Evolutionary conservation across 2,329 filamentous ascomycete genomes (phyloP), one percentile per base, ranked within the genome.

Genomic region (Sarocladium oryzae): DNA sequence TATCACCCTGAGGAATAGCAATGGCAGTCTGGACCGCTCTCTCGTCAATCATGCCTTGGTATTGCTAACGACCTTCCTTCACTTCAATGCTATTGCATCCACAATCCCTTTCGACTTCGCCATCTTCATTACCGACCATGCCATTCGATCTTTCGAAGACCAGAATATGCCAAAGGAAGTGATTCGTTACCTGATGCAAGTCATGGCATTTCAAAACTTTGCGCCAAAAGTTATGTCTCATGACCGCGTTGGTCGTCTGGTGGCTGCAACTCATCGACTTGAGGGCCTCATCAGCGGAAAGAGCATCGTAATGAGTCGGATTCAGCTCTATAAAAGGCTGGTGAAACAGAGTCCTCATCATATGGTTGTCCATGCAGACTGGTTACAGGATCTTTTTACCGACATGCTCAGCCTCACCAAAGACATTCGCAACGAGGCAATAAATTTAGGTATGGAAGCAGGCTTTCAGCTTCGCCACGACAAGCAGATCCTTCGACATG

Each of bases 151-250:
- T 9, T 82, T 96, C 50, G 80, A 88, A 59, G 84, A 92, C 54
- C 64, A 75, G 2, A 72, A 77, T 3, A 72, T 81, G 15, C 81
- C 90, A 1, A 97, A 97, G 60, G 84, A 88, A 15, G 73, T 95
- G 9, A 75, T 87, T 26, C 87, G 87, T 32, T 84, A 88, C 57
- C 78, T 95, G 58, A 84, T 96, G 74, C 85, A 90, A 55, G 77
- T 95, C 5, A 74, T 96, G 13, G 86, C 84, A 40, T 81, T 86
- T 41, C 91, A 96, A 61, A 87, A 84, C 55, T 96, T 97, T 58
- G 72, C 84, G 0, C 58, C 80, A 1, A 87, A 85, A 56, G 78
- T 89, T 32, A 86, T 96, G 79, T 91, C 82, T 0, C 68, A 74
- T 3, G 79, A 86, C 45, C 81, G 89, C 50, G 79, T 88, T 1